Evolutionary conservation across 768 basidiomycete genomes (phyloP).

Genomic region (Leucogyrophana mollusca): DNA sequence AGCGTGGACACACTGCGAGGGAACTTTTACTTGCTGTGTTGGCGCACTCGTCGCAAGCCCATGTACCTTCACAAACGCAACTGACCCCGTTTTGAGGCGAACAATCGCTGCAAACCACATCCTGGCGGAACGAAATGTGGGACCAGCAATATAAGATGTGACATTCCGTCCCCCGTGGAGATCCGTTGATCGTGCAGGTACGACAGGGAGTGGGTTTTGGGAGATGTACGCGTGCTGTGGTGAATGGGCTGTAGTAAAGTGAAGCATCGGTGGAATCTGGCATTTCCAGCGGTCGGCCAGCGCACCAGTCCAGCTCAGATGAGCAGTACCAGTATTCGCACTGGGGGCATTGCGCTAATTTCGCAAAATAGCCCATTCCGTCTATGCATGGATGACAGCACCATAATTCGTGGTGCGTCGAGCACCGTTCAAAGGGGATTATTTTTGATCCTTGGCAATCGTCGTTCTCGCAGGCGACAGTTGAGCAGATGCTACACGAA

Average conservation of each 20-base stretch:
- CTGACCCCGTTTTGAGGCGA: conserved; percentile 15
- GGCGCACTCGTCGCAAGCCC: conserved; percentile 24
- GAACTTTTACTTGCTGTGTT: neutral
- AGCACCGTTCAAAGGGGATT: no score
- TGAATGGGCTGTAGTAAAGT: no score
- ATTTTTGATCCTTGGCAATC: no score
- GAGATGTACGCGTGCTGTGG: no score
- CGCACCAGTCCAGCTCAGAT: conserved; percentile 21
- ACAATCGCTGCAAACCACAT: conserved; percentile 12
- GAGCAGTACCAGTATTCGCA: conserved; percentile 21
- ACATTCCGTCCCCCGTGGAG: conserved; percentile 5
- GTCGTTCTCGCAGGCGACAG: no score
- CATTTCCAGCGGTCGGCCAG: conserved; percentile 13
- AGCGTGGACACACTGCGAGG: conserved; percentile 14
- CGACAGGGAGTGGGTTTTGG: no score
- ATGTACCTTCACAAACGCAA: conserved; percentile 17
- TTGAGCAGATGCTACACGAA: no score
- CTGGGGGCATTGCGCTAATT: conserved; percentile 16
- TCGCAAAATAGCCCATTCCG: no score
- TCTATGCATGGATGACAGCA: no score
- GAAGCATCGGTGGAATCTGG: no score
- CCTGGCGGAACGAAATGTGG: neutral
- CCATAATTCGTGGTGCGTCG: no score
- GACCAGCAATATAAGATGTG: conserved; percentile 20
- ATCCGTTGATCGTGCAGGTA: neutral